These are phyloP conservation scores for Didymella exigua DNA, from an alignment of 2,329 filamentous ascomycete species.

Conservation along the genomic window DNA sequence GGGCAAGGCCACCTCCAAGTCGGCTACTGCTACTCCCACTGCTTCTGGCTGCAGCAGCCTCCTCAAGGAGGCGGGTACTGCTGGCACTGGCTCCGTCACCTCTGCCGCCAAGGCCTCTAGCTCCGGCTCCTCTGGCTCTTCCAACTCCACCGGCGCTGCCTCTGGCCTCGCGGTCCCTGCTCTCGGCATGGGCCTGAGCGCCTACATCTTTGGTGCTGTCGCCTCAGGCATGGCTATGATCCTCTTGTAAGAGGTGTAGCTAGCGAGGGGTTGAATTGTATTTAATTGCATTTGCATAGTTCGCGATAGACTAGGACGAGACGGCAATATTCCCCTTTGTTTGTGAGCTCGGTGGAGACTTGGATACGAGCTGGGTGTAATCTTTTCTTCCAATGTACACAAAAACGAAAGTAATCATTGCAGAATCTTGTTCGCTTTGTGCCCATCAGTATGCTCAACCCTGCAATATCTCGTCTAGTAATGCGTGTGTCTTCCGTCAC, in stretches of 20 bases:
- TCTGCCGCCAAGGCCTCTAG: slow-evolving; percentile 30
- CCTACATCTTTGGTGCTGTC: slow-evolving; percentile 57
- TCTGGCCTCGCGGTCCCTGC: slow-evolving; percentile 52
- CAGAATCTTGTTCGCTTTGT: not conserved
- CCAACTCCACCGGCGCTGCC: slow-evolving; percentile 43
- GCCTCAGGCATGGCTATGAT: slow-evolving; percentile 61
- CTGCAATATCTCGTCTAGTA: not conserved
- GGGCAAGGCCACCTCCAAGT: slow-evolving; percentile 66
- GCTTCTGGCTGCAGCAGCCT: slow-evolving; percentile 61
- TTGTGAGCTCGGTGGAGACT: not conserved
- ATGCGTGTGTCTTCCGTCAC: not conserved
- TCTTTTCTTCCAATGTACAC: slow-evolving; percentile 3
- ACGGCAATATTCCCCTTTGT: slow-evolving; percentile 19
- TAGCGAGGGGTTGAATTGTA: not conserved
- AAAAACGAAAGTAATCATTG: slow-evolving; percentile 14
- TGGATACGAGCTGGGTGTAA: slow-evolving; percentile 6
- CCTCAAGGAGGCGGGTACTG: slow-evolving; percentile 67
- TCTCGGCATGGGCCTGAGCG: slow-evolving; percentile 56
- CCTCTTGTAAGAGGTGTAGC: slow-evolving; percentile 52
- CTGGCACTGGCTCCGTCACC: slow-evolving; percentile 62
- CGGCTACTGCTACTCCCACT: slow-evolving; percentile 54
- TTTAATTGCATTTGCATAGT: slow-evolving; percentile 8
- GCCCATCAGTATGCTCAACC: not conserved
- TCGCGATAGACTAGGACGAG: slow-evolving; percentile 8
- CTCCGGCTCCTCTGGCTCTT: slow-evolving; percentile 18